phyloP scores from a whole-genome alignment of 306 rosid genomes.

The Cicer bijugum region DNA sequence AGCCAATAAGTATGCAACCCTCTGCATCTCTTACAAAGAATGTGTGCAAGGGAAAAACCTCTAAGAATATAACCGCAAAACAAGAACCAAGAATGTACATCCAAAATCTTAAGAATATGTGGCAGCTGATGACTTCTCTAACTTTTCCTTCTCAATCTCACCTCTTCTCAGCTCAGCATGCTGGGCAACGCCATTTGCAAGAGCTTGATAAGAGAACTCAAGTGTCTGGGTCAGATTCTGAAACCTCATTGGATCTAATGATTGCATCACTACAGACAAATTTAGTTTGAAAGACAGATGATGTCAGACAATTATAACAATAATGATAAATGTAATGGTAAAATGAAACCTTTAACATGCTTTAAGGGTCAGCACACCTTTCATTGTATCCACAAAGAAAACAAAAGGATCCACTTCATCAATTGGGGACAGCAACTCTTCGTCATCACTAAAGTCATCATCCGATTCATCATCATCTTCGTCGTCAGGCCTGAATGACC shows the following conservation, averaged over 20 bases:
- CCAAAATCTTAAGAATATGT: constrained; percentile 51
- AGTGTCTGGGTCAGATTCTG: constrained; percentile 82
- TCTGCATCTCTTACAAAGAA: constrained; percentile 51
- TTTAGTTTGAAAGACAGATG: constrained; percentile 18
- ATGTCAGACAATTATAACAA: constrained; percentile 29
- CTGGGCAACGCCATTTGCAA: constrained; percentile 84
- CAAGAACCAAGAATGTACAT: constrained; percentile 51
- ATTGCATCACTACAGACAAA: constrained; percentile 64
- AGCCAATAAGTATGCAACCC: constrained; percentile 45
- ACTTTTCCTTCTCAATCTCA: constrained; percentile 81
- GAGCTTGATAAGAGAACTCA: constrained; percentile 86
- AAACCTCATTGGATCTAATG: constrained; percentile 67
- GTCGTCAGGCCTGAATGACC: constrained; percentile 63
- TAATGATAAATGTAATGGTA: background rate
- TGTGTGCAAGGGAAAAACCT: constrained; percentile 44
- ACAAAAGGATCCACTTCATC: constrained; percentile 96
- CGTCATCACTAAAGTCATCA: constrained; percentile 83
- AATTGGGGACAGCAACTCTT: constrained; percentile 89
- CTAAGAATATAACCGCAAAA: constrained; percentile 13
- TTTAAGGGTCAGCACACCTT: constrained; percentile 54
- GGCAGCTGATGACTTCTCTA: constrained; percentile 69
- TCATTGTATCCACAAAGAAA: constrained; percentile 80
- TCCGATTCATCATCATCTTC: constrained; percentile 69
- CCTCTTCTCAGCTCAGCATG: constrained; percentile 84
- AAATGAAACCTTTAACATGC: background rate